A percentile compares a stretch with the other conserved stretches of the same genome.
phyloP scores from a whole-genome alignment of 2,329 filamentous ascomycete species.

The Botryosphaeria dothidea region DNA sequence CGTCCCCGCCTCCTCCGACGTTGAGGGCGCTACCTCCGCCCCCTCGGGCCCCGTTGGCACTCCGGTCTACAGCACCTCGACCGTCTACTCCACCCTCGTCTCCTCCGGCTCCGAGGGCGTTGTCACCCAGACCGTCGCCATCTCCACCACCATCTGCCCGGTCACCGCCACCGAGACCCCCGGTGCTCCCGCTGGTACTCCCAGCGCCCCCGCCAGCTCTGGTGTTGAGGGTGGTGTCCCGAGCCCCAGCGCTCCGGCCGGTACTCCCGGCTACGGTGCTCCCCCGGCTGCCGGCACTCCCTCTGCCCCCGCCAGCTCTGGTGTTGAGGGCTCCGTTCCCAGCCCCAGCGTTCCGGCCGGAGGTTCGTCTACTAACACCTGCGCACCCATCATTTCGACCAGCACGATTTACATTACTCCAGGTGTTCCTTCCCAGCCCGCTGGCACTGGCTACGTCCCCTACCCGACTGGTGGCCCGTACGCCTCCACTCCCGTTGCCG shows the following conservation, averaged over 20 bases:
- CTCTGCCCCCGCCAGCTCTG: conserved; percentile 31
- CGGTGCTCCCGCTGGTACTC: conserved; percentile 3
- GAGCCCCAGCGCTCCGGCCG: conserved; percentile 8
- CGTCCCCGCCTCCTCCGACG: conserved; percentile 9
- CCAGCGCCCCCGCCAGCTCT: background rate
- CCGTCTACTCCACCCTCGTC: conserved; percentile 13
- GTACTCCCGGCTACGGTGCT: conserved; percentile 33
- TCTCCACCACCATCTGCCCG: conserved; percentile 20
- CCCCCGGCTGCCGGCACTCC: conserved; percentile 26
- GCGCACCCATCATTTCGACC: conserved; percentile 12
- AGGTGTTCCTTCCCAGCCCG: conserved; percentile 13
- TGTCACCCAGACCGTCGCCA: conserved; percentile 17
- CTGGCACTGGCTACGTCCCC: conserved; percentile 17
- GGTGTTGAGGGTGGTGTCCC: background rate
- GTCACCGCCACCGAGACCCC: conserved; percentile 19
- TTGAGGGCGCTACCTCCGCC: conserved; percentile 2
- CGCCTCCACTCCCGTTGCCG: conserved; percentile 25
- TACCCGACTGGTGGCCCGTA: conserved; percentile 52
- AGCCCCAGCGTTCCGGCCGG: conserved; percentile 11
- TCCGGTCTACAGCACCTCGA: conserved; percentile 5
- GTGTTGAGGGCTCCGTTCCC: conserved; percentile 14
- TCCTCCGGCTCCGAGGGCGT: conserved; percentile 1
- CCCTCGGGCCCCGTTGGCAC: background rate
- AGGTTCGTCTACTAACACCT: conserved; percentile 16
- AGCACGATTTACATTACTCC: conserved; percentile 20